A percentile compares a stretch with the other conserved stretches of the same genome.
These are phyloP conservation scores for Mrakiaceae sp. DNA, from an alignment of 1,284 basidiomycete genomes.

Conservation along the genomic window DNA sequence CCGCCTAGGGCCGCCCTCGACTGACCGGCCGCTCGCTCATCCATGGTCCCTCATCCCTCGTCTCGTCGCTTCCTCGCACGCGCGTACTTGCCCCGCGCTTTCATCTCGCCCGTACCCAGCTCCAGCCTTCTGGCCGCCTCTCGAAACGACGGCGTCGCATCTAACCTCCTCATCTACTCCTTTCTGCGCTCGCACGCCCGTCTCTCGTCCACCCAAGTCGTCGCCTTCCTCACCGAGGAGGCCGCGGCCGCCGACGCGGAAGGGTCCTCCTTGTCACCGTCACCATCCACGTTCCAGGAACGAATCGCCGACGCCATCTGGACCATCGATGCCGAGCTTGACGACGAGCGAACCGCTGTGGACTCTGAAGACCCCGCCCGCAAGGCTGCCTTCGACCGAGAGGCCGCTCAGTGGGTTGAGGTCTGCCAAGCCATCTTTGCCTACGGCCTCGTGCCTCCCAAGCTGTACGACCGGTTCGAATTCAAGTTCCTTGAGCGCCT, in stretches of 20 bases:
- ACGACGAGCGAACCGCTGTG: background rate
- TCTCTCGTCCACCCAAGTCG: background rate
- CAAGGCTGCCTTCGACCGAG: background rate
- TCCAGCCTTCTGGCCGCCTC: background rate
- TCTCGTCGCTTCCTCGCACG: too few relatives aligned
- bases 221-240: constrained; percentile 1
- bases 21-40: too few relatives aligned
- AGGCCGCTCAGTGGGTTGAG: background rate
- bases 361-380: background rate
- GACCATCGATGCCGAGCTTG: background rate
- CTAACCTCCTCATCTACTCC: background rate
- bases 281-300: background rate
- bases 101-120: too few relatives aligned
- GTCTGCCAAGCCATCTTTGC: constrained; percentile 7
- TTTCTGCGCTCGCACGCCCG: background rate
- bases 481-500: constrained; percentile 3
- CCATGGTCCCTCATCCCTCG: too few relatives aligned
- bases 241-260: background rate
- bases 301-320: background rate
- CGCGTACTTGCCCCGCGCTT: too few relatives aligned
- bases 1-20: too few relatives aligned
- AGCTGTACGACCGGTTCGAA: constrained; percentile 9
- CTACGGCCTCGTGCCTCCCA: background rate
- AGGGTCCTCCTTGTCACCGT: background rate
- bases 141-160: background rate